phyloP scores from a whole-genome alignment of 2,329 filamentous ascomycete species.

The Bipolaris sorokiniana region DNA sequence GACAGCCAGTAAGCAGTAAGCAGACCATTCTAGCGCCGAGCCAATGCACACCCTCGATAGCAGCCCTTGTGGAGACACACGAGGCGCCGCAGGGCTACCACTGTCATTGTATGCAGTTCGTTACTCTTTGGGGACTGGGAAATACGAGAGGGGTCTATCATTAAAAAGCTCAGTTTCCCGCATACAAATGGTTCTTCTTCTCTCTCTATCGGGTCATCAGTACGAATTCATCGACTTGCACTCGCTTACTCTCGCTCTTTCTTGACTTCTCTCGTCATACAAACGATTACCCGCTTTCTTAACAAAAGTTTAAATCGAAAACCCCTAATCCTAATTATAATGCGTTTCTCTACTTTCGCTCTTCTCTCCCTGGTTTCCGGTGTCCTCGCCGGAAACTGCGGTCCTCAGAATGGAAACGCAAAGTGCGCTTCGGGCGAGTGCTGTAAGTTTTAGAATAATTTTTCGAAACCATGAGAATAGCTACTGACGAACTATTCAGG shows the following conservation, averaged over 20 bases:
- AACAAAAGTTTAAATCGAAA: not conserved
- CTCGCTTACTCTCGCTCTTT: not conserved
- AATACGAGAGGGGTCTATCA: constrained; percentile 20
- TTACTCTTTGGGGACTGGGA: constrained; percentile 11
- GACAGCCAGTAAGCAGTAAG: not conserved
- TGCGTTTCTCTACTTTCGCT: constrained; percentile 37
- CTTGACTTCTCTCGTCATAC: not conserved
- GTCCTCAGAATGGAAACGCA: constrained; percentile 41
- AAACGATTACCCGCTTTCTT: constrained; percentile 7
- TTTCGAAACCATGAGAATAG: not conserved
- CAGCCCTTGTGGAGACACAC: constrained; percentile 12
- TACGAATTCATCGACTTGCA: not conserved
- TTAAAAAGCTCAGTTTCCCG: constrained; percentile 13
- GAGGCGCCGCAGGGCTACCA: constrained; percentile 8
- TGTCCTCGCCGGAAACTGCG: constrained; percentile 44
- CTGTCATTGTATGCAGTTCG: constrained; percentile 21
- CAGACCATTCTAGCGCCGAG: constrained; percentile 20
- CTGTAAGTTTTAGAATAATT: constrained; percentile 32
- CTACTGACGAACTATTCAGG: constrained; percentile 27
- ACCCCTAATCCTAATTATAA: constrained; percentile 32
- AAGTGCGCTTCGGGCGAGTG: constrained; percentile 44
- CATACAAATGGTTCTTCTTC: not conserved
- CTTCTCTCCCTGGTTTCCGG: constrained; percentile 35
- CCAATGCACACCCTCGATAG: constrained; percentile 19
- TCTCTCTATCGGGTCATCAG: not conserved